Conservation (phyloP, 257 asterid species). For the Anisodus tanguticus region DNA sequence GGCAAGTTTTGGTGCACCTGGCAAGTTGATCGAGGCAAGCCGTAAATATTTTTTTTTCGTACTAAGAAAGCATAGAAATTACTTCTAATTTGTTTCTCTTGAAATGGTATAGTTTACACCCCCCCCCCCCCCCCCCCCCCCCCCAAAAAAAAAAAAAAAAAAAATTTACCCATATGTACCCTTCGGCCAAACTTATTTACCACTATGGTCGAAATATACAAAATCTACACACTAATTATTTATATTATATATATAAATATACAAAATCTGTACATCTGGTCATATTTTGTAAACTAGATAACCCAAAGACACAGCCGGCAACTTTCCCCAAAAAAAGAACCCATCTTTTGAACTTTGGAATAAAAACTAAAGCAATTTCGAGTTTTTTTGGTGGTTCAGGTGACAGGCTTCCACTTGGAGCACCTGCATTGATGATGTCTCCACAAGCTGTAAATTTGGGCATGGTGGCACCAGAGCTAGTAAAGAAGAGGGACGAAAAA, state of each 20-base stretch:
- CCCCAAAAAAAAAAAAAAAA: not conserved
- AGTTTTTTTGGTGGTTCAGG: slow-evolving; percentile 38
- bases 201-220: too few species aligned
- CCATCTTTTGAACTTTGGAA: too few species aligned
- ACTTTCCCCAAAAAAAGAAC: too few species aligned
- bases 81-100: not conserved
- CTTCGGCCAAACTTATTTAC: too few species aligned
- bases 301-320: too few species aligned
- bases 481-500: slow-evolving; percentile 53
- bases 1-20: slow-evolving; percentile 98
- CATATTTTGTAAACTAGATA: too few species aligned
- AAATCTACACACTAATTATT: too few species aligned
- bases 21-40: slow-evolving; percentile 81
- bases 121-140: too few species aligned
- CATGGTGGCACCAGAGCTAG: slow-evolving; percentile 48
- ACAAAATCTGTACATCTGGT: too few species aligned
- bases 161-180: too few species aligned
- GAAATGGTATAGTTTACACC: not conserved
- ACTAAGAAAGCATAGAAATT: not conserved
- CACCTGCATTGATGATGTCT: slow-evolving; percentile 78
- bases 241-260: too few species aligned
- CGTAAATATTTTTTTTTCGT: not conserved
- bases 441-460: slow-evolving; percentile 64
- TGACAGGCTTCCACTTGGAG: slow-evolving; percentile 70
- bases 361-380: too few species aligned